Base-by-base conservation (phyloP, 2,329 filamentous ascomycete species). In the Lachnellula willkommii region DNA sequence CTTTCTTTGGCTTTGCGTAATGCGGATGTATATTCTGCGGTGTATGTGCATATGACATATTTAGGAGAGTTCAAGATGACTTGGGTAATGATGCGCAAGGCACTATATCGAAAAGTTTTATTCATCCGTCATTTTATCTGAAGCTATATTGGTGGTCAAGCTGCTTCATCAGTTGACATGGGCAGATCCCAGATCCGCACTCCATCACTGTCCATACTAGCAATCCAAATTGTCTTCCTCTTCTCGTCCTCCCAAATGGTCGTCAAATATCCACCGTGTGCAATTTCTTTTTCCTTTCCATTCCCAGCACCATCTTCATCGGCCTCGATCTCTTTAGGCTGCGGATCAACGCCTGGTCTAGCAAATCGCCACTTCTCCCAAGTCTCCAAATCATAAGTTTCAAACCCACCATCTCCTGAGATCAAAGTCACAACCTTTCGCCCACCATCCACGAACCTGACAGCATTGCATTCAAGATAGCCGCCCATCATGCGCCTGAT, bases 101-200 rank as follows among this genome's bases (percentile, higher is more conserved):
- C 22, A 24, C 22, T 24, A 2, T 3, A 24, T 24, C 3, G 22
- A 3, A 3, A 24, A 24, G 22, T 24, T 24, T 4, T 3, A 24
- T 24, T 24, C 4, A 24, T 24, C 4, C 22, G 22, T 24, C 22
- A 24, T 24, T 24, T 24, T 24, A 24, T 24, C 2, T 24, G 22
- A 24, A 24, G 22, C 22, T 5, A 24, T 24, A 24, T 24, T 24
- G 28, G 28, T 28, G 28, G 9, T 28, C 28, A 28, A 28, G 28
- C 28, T 28, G 28, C 9, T 28, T 28, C 28, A 28, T 0, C 28
- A 24, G 22, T 54, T 36, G 55, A 47, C 47, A 57, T 51, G n/a
- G 51, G 55, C 4, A 54, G 14, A 54, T 54, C 47, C 51, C 55
- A 57, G 20, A 57, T 57, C 5, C 55, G 53, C 51, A 57, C 55